A percentile compares a stretch with the other conserved stretches of the same genome.
Conservation (phyloP, 139 green algal genomes). For the Chlamydomonas schloesseri region DNA sequence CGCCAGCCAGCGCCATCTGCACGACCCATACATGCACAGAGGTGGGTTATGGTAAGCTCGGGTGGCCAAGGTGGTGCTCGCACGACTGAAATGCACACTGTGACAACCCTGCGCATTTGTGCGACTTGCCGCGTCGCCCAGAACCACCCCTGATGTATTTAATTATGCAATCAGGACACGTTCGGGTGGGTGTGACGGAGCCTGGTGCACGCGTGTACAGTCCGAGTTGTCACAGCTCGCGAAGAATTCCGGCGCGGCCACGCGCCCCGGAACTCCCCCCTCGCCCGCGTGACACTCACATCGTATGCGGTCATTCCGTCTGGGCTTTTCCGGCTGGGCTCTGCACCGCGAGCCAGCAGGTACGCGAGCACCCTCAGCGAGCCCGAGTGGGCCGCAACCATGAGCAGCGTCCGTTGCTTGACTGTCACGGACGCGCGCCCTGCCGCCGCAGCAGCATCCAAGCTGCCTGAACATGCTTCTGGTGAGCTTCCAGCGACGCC, state of each 20-base stretch:
- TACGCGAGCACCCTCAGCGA: slow-evolving; percentile 49
- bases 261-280: too few species aligned
- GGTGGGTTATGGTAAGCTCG: too few species aligned
- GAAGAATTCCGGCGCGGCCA: not conserved
- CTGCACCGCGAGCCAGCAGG: slow-evolving; percentile 53
- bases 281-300: not conserved
- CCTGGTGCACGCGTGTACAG: not conserved
- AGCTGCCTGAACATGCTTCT: not conserved
- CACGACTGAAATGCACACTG: too few species aligned
- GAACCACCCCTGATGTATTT: not conserved
- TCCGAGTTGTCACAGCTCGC: not conserved
- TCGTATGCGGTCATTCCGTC: slow-evolving; percentile 56
- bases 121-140: not conserved
- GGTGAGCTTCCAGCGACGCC: not conserved
- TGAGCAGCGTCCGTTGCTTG: slow-evolving; percentile 59
- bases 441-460: not conserved
- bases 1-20: slow-evolving; percentile 27
- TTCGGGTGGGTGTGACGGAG: not conserved
- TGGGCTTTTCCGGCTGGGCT: slow-evolving; percentile 35
- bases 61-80: too few species aligned
- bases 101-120: too few species aligned
- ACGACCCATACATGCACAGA: not conserved
- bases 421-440: slow-evolving; percentile 54
- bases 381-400: slow-evolving; percentile 59
- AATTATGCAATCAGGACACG: not conserved